These are phyloP conservation scores for Dendrocalamus latiflorus DNA, from an alignment of 202 grass and related monocot genomes.

Conservation along the genomic window DNA sequence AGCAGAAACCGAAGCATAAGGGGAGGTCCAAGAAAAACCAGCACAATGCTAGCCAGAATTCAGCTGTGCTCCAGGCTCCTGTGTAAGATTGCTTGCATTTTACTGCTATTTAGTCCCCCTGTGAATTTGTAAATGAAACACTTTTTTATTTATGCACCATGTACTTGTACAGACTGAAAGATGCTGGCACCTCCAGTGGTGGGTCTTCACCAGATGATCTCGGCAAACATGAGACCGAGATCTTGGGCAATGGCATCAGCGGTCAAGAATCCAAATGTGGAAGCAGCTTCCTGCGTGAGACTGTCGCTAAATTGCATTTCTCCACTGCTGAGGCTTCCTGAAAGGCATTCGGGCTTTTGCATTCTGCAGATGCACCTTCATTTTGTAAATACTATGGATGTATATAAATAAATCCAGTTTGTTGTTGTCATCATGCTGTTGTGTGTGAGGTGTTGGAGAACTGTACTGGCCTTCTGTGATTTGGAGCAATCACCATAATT, in stretches of 20 bases:
- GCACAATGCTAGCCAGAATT: constrained; percentile 21
- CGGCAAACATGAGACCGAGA: constrained; percentile 12
- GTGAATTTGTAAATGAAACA: not conserved
- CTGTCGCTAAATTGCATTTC: constrained; percentile 59
- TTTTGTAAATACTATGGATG: constrained; percentile 43
- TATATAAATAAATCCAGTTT: constrained; percentile 65
- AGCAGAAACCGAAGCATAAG: constrained; percentile 72
- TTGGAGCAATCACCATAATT: constrained; percentile 15
- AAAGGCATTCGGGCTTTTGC: not conserved
- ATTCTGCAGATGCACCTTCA: constrained; percentile 7
- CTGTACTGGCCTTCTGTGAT: constrained; percentile 7
- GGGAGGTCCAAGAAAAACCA: constrained; percentile 48
- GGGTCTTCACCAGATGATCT: not conserved
- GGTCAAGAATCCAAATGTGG: constrained; percentile 50
- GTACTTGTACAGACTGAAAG: constrained; percentile 31
- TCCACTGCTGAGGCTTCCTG: constrained; percentile 64
- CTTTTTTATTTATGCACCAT: not conserved
- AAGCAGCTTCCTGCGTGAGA: constrained; percentile 56
- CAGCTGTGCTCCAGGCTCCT: constrained; percentile 11
- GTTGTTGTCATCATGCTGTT: not conserved
- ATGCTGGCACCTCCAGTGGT: not conserved
- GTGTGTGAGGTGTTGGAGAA: not conserved
- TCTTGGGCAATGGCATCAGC: constrained; percentile 44
- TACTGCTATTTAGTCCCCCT: not conserved
- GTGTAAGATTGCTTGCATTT: constrained; percentile 22